Percentiles rank a stretch among this genome's conserved stretches.
These are phyloP conservation scores for Xylariaceae sp. DNA, from an alignment of 2,329 filamentous ascomycete genomes.

Conservation along the genomic window DNA sequence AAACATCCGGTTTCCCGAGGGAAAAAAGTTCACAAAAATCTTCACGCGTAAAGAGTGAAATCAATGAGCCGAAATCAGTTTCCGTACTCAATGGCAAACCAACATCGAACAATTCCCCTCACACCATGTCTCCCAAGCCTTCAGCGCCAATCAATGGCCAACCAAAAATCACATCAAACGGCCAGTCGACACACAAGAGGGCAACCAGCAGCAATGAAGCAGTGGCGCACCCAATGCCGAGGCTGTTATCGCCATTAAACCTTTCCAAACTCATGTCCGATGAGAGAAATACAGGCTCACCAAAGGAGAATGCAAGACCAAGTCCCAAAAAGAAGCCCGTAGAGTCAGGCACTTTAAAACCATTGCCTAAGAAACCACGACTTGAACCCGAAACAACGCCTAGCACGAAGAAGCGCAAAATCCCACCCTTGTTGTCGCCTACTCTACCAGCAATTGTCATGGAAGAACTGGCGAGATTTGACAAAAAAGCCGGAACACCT, in stretches of 20 bases:
- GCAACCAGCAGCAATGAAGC: conserved; percentile 29
- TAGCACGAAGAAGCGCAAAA: conserved; percentile 38
- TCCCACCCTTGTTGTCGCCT: conserved; percentile 52
- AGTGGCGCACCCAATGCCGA: conserved; percentile 44
- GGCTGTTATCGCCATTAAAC: conserved; percentile 51
- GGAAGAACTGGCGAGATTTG: conserved; percentile 41
- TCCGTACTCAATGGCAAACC: conserved; percentile 27
- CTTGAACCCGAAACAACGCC: conserved; percentile 29
- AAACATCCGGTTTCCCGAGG: conserved; percentile 20
- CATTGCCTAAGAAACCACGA: conserved; percentile 26
- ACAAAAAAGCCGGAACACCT: conserved; percentile 27
- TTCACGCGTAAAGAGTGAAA: conserved; percentile 21
- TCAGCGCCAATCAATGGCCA: conserved; percentile 44
- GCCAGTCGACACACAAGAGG: conserved; percentile 38
- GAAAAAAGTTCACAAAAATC: conserved; percentile 22
- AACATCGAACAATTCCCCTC: conserved; percentile 19
- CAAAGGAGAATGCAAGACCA: conserved; percentile 27
- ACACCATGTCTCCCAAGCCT: conserved; percentile 36
- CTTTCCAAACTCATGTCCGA: conserved; percentile 34
- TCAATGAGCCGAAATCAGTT: conserved; percentile 24
- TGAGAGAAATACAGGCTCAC: conserved; percentile 18
- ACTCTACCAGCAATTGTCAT: conserved; percentile 54
- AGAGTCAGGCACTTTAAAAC: conserved; percentile 28
- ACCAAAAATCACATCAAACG: conserved; percentile 33
- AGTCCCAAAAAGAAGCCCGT: conserved; percentile 35